Conservation (phyloP, 768 basidiomycete genomes). For the Russula dissimulans region DNA sequence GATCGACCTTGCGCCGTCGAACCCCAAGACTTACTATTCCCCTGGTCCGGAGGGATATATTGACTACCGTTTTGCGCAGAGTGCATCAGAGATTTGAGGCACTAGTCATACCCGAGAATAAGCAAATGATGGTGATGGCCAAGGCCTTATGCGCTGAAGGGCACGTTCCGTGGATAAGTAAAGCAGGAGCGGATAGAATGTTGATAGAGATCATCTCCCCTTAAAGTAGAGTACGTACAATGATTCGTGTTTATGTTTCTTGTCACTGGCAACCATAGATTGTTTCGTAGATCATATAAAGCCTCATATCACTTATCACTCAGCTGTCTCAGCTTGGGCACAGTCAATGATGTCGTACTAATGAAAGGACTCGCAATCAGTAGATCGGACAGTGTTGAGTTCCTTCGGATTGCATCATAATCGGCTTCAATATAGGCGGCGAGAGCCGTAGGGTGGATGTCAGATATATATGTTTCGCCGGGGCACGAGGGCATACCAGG, state of each 20-base stretch:
- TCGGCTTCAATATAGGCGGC: too few relatives aligned
- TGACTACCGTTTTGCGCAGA: slow-evolving; percentile 17
- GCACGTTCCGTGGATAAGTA: background rate
- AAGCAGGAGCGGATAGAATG: background rate
- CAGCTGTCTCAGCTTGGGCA: too few relatives aligned
- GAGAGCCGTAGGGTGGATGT: too few relatives aligned
- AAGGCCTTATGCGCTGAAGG: background rate
- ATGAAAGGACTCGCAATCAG: too few relatives aligned
- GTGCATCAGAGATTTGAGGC: too few relatives aligned
- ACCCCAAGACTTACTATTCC: background rate
- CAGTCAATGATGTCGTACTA: too few relatives aligned
- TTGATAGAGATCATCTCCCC: background rate
- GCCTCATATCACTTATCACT: too few relatives aligned
- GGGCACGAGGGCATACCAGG: too few relatives aligned
- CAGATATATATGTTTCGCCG: too few relatives aligned
- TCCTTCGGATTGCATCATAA: too few relatives aligned
- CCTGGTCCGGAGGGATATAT: slow-evolving; percentile 13
- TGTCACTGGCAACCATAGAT: slow-evolving; percentile 37
- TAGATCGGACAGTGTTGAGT: too few relatives aligned
- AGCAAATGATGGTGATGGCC: background rate
- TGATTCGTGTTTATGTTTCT: slow-evolving; percentile 15
- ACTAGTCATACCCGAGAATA: background rate
- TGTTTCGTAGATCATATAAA: slow-evolving; percentile 72
- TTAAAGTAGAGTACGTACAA: background rate
- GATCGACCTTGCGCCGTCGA: background rate